Evolutionary conservation across 1,139 yeast genomes (phyloP).

Genomic region (Zygosaccharomyces pseudobailii): DNA sequence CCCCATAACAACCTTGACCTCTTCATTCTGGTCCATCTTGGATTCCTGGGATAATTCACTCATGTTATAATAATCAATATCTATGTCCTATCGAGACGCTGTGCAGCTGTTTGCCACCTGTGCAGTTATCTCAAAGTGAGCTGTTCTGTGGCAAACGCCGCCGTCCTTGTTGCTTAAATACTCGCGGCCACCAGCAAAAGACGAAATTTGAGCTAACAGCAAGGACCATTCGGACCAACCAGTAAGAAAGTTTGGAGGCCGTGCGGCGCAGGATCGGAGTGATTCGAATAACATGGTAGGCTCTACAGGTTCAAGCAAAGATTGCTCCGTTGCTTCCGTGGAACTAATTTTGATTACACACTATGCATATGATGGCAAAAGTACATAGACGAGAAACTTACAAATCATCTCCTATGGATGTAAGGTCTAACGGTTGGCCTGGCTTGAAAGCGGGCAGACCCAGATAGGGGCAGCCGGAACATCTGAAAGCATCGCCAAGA

Average conservation of each 20-base stretch:
- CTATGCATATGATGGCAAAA: not conserved
- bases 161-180: slow-evolving; percentile 1
- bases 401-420: slow-evolving; percentile 40
- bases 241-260: not conserved
- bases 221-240: not conserved
- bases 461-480: slow-evolving; percentile 95
- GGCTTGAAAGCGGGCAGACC: slow-evolving; percentile 98
- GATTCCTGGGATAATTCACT: not conserved
- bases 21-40: slow-evolving; percentile 1
- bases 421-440: slow-evolving; percentile 59
- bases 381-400: slow-evolving; percentile 11
- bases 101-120: not conserved
- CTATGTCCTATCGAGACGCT: not conserved
- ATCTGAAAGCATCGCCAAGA: slow-evolving; percentile 94
- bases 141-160: slow-evolving; percentile 2
- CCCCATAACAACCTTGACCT: not conserved
- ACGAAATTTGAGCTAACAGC: not conserved
- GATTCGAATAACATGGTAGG: not conserved
- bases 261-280: slow-evolving; percentile 3
- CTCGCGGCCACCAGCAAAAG: not conserved
- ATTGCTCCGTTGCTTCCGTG: not conserved
- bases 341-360: not conserved
- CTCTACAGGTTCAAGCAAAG: not conserved
- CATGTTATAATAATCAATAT: not conserved
- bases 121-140: not conserved